Percentiles rank a stretch among this genome's conserved stretches.
Evolutionary conservation across 202 grass and related monocot species (phyloP).

Genomic region (Eragrostis tef): DNA sequence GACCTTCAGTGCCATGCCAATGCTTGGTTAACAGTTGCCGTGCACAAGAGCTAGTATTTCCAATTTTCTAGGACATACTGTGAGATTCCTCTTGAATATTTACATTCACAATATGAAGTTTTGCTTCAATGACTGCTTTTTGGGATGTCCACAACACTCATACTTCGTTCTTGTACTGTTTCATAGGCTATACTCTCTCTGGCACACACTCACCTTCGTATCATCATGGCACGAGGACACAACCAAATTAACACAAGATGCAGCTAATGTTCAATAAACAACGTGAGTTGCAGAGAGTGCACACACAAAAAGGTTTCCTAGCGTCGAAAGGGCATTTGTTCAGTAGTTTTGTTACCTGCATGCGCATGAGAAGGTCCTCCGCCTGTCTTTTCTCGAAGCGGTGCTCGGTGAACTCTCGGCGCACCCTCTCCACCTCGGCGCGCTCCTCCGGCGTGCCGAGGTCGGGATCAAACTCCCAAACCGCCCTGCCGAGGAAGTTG

Average conservation of each 20-base stretch:
- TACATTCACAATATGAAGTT: neutral
- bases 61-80: neutral
- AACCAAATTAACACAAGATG: neutral
- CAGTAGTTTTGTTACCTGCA: constrained; percentile 12
- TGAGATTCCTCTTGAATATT: neutral
- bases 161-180: neutral
- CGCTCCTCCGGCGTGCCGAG: constrained; percentile 22
- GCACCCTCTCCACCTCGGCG: constrained; percentile 1
- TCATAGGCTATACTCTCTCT: neutral
- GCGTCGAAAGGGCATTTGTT: neutral
- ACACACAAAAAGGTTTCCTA: neutral
- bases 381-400: neutral
- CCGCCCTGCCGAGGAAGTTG: neutral
- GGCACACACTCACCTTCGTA: neutral
- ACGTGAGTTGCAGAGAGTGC: neutral
- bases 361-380: constrained; percentile 14
- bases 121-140: neutral
- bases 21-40: neutral
- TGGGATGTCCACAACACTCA: neutral
- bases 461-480: constrained; percentile 10
- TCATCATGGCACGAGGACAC: neutral
- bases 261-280: neutral
- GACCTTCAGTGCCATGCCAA: neutral
- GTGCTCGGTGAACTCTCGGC: neutral
- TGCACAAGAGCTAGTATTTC: too few relatives aligned